phyloP scores from a whole-genome alignment of 345 rosid species.

The Hibiscus syriacus region DNA sequence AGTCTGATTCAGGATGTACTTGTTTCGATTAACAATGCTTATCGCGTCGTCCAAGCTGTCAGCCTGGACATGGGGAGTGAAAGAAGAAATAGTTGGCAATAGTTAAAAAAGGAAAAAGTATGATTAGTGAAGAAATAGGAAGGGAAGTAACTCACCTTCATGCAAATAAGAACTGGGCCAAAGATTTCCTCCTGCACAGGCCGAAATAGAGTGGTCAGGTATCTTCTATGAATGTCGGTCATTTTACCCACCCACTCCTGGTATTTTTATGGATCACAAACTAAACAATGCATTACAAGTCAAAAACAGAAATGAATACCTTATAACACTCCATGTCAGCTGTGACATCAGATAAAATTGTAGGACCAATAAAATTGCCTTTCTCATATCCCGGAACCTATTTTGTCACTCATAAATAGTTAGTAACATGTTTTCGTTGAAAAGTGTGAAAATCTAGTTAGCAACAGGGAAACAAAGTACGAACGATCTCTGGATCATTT shows the following conservation, averaged over 20 bases:
- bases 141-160: slow-evolving; percentile 50
- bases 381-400: slow-evolving; percentile 90
- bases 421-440: not conserved
- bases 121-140: slow-evolving; percentile 4
- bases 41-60: slow-evolving; percentile 86
- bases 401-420: slow-evolving; percentile 10
- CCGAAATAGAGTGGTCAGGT: slow-evolving; percentile 3
- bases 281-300: not conserved
- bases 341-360: slow-evolving; percentile 75
- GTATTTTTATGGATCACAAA: not conserved
- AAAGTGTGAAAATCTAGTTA: not conserved
- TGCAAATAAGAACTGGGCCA: slow-evolving; percentile 95
- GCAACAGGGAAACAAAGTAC: not conserved
- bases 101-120: not conserved
- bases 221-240: not conserved
- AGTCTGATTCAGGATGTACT: slow-evolving; percentile 31
- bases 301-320: slow-evolving; percentile 30
- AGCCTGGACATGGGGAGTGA: slow-evolving; percentile 42
- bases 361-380: slow-evolving; percentile 95
- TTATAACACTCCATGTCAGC: slow-evolving; percentile 96
- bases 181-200: slow-evolving; percentile 88
- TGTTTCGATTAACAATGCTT: slow-evolving; percentile 64
- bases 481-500: not conserved
- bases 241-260: not conserved
- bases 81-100: slow-evolving; percentile 1